Base-by-base conservation (phyloP, 192 early-diverging fungal genomes). In the Phlyctochytrium arcticum region DNA sequence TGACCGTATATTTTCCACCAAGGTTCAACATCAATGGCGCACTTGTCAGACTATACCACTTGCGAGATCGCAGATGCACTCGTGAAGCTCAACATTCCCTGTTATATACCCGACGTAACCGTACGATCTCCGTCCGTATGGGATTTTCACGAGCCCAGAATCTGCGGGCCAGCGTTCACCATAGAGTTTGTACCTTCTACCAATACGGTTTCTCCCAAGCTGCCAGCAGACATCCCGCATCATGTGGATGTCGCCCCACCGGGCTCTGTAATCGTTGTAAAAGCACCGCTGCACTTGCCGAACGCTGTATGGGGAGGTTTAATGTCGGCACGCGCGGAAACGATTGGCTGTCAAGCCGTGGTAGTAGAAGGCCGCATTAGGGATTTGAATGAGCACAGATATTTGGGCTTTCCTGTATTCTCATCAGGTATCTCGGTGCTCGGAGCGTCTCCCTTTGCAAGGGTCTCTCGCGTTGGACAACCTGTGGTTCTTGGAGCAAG, bases 271-370 rank as follows among this genome's bases (percentile, higher is more conserved):
- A 48, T 84, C 21, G 76, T 84, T 15, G 57, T 84, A 32, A 61
- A 62, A 7, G 66, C 73, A 6, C 74, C 71, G 21, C 3, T 31
- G 8, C 42, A n/a, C 6, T 42, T 48, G 12, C 73, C 75, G 10
- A 81, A 81, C 60, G 82, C 79, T 6, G 72, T 80, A 37, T 79
- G 64, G 56, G 82, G 82, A n/a, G 82, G 82, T 3, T 70, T 84
- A 21, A 67, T 81, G 68, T 62, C 70, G 3, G 62, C 75, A 2
- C 69, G 79, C 12, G 79, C 78, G 0, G 62, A 58, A 7, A 49
- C 30, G 2, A 27, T 75, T 9, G 70, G 69, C n/a, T 66, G 58
- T 21, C 56, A 31, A 10, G 82, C 72, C 5, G 73, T 72, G 4
- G 75, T 84, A 0, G 67, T 80, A 29, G 71, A 79, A 15, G 82